These are phyloP conservation scores for Colletotrichum musicola DNA, from an alignment of 2,329 filamentous ascomycete genomes.

Conservation along the genomic window DNA sequence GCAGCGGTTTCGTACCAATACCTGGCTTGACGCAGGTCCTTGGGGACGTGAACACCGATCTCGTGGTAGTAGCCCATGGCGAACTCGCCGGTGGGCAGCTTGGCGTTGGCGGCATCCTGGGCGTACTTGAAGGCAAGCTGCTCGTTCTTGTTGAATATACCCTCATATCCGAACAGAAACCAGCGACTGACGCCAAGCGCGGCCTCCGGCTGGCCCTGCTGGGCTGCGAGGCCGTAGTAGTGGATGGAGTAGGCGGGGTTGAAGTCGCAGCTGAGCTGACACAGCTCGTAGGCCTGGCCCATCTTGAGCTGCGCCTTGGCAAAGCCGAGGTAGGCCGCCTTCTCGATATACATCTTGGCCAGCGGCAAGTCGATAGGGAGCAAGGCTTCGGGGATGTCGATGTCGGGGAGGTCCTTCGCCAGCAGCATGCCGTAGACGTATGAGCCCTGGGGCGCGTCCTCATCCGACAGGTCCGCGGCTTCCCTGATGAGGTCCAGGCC, in stretches of 20 bases:
- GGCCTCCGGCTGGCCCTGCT: slow-evolving; percentile 92
- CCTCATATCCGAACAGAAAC: slow-evolving; percentile 96
- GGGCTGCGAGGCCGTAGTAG: slow-evolving; percentile 93
- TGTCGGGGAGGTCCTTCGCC: slow-evolving; percentile 90
- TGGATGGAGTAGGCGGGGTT: slow-evolving; percentile 92
- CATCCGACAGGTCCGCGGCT: slow-evolving; percentile 89
- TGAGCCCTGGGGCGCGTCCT: slow-evolving; percentile 95
- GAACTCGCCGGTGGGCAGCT: slow-evolving; percentile 92
- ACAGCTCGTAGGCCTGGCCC: slow-evolving; percentile 95
- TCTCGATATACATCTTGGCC: slow-evolving; percentile 91
- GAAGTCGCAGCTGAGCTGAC: slow-evolving; percentile 93
- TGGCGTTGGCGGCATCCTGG: slow-evolving; percentile 83
- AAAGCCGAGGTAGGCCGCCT: slow-evolving; percentile 95
- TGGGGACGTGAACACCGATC: slow-evolving; percentile 92
- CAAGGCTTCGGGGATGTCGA: slow-evolving; percentile 78
- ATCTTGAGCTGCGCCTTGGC: slow-evolving; percentile 97
- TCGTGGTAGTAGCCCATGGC: slow-evolving; percentile 98
- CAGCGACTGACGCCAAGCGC: slow-evolving; percentile 98
- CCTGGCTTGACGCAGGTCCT: slow-evolving; percentile 83
- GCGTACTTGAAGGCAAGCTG: slow-evolving; percentile 93
- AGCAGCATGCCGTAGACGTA: slow-evolving; percentile 97
- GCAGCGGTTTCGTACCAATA: slow-evolving; percentile 93
- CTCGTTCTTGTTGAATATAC: slow-evolving; percentile 94
- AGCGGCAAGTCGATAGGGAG: slow-evolving; percentile 78
- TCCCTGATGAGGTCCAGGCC: slow-evolving; percentile 86